phyloP scores from a whole-genome alignment of 352 stramenopile species.

The Phytophthora syringae region DNA sequence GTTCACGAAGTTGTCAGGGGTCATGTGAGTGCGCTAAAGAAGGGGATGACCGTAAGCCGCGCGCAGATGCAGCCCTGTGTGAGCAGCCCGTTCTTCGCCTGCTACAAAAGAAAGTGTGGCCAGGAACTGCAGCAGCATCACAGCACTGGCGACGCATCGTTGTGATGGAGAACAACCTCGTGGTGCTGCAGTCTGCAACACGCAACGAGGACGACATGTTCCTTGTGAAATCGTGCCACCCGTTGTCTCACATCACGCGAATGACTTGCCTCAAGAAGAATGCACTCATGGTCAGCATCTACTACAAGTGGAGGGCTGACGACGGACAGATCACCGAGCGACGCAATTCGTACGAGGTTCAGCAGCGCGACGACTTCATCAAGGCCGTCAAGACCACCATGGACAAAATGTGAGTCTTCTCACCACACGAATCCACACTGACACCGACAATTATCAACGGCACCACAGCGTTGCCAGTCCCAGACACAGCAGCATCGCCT shows the following conservation, averaged over 20 bases:
- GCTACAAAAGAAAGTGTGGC: conserved; percentile 84
- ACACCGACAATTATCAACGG: background rate
- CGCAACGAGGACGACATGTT: conserved; percentile 79
- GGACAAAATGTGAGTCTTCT: conserved; percentile 67
- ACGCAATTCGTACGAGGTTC: conserved; percentile 84
- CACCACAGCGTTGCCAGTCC: no score
- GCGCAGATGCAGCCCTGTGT: conserved; percentile 74
- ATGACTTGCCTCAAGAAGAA: conserved; percentile 93
- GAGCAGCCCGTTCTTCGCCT: conserved; percentile 81
- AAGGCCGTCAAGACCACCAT: conserved; percentile 82
- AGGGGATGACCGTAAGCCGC: conserved; percentile 75
- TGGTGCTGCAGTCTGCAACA: conserved; percentile 78
- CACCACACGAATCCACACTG: background rate
- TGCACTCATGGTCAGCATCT: conserved; percentile 85
- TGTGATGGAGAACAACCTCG: conserved; percentile 71
- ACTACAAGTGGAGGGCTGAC: conserved; percentile 80
- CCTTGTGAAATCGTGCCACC: conserved; percentile 79
- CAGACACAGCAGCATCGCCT: background rate
- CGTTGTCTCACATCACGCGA: conserved; percentile 69
- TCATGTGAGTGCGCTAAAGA: conserved; percentile 52
- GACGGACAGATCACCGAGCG: conserved; percentile 55
- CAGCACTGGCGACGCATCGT: conserved; percentile 63
- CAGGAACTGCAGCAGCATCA: conserved; percentile 5
- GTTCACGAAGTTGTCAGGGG: conserved; percentile 67
- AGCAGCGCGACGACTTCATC: conserved; percentile 89